Evolutionary conservation across 1,139 yeast species (phyloP).

Genomic region (Kodamaea plutei): DNA sequence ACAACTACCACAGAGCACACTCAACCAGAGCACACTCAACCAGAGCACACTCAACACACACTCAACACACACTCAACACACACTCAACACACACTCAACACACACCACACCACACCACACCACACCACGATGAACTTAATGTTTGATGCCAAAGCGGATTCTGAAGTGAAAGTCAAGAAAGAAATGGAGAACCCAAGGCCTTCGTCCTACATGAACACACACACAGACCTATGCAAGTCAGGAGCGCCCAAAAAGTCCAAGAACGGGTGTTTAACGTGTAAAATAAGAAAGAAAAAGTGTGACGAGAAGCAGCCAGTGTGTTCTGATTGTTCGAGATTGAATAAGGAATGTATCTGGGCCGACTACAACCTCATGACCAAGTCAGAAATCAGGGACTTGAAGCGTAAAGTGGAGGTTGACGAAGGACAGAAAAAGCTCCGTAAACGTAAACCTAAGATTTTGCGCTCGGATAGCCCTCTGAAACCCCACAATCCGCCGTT

Average conservation of each 20-base stretch:
- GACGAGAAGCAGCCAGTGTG: conserved; percentile 62
- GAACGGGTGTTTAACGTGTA: conserved; percentile 68
- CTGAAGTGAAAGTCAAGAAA: too few species aligned
- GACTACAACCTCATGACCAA: conserved; percentile 28
- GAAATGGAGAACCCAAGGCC: too few species aligned
- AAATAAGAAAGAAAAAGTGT: conserved; percentile 69
- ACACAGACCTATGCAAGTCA: conserved; percentile 5
- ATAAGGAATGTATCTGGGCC: conserved; percentile 26
- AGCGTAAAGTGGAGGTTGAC: conserved; percentile 24
- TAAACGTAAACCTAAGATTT: conserved; percentile 21
- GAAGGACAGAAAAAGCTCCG: conserved; percentile 35
- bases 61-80: too few species aligned
- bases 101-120: too few species aligned
- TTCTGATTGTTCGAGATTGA: conserved; percentile 30
- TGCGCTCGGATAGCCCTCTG: not conserved
- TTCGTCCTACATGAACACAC: conserved; percentile 4
- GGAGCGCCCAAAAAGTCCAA: conserved; percentile 30
- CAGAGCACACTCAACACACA: too few species aligned
- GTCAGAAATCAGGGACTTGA: conserved; percentile 21
- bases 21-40: too few species aligned
- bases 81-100: too few species aligned
- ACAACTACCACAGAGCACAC: too few species aligned
- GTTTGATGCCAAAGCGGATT: too few species aligned
- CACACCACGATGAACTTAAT: too few species aligned
- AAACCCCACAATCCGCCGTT: too few species aligned